Conservation (phyloP, 768 basidiomycete genomes). For the Lactifluus piperatus region DNA sequence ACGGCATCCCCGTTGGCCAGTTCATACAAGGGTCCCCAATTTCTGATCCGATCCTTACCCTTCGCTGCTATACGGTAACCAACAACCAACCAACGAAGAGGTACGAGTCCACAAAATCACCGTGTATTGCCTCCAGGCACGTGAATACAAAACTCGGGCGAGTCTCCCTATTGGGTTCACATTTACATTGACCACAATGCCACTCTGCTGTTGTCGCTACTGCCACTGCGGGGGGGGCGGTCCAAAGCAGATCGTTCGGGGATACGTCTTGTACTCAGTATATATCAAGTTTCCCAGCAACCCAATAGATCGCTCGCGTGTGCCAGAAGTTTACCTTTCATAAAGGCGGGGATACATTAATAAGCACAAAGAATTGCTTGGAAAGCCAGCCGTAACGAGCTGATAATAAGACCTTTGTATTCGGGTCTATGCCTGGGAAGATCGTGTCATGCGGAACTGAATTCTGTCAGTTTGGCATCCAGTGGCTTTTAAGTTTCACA, state of each 20-base stretch:
- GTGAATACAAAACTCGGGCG: neutral
- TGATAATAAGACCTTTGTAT: too few relatives aligned
- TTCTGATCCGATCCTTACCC: neutral
- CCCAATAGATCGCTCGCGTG: neutral
- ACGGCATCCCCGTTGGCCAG: too few relatives aligned
- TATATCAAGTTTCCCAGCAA: neutral
- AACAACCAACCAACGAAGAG: neutral
- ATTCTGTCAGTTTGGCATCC: too few relatives aligned
- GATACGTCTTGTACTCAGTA: neutral
- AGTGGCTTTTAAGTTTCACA: too few relatives aligned
- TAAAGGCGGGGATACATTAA: too few relatives aligned
- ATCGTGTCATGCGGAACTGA: too few relatives aligned
- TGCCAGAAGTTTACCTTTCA: neutral
- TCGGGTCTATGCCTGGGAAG: too few relatives aligned
- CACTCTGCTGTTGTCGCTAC: neutral
- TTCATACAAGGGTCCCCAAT: too few relatives aligned
- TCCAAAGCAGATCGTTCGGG: neutral
- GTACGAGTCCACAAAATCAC: neutral
- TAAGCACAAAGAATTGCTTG: too few relatives aligned
- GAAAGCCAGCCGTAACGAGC: too few relatives aligned
- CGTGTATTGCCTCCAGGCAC: neutral
- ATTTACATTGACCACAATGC: too few relatives aligned
- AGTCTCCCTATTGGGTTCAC: too few relatives aligned
- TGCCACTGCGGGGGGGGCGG: neutral
- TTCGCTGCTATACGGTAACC: neutral